Evolutionary conservation across 2,329 filamentous ascomycete genomes (phyloP), one percentile per base, ranked within the genome.

Genomic region (Microsporum canis): DNA sequence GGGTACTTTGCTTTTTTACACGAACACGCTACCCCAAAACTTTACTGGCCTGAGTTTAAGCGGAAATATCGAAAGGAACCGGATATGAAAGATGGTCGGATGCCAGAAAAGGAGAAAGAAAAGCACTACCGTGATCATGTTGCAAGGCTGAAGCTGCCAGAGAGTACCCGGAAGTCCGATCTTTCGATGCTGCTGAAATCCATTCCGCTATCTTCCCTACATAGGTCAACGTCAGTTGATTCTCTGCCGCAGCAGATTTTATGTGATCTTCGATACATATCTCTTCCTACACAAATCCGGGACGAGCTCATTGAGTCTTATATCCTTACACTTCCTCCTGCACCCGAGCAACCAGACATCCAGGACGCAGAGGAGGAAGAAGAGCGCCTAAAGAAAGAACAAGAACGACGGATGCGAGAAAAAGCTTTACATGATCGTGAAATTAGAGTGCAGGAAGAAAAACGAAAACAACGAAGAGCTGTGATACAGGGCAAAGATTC

Each of bases 31-130:
- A 94, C 87, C 0, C 87, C 89, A 0, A 97, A 96, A 75, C 80
- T 99, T 0, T 99, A 95, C 78, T 99, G 94, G 94, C 87, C 89
- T 0, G 94, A 99, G 71, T 99, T 99, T 75, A 90, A 89, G 68
- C 82, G 94, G 38, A 99, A 96, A 71, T 94, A 85, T 74, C 88
- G 87, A 66, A 91, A 88, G 65, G 91, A 95, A 65, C 74, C 82
- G 0, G 82, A 86, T 59, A 91, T 99, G 88, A 77, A 72, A 61
- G 74, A 76, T 59, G 68, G 68, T 4, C 70, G 75, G 17, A 64
- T 79, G 49, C 71, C 72, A 27, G 78, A 80, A 63, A 79, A 77
- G 64, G 77, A 79, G 59, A 72, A 76, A 4, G 78, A 80, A 64
- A 79, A 78, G 63, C 70, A 73, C 63, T 80, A 79, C 64, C 73